phyloP scores from a whole-genome alignment of 2,329 filamentous ascomycete genomes.

The Verticillium dahliae region DNA sequence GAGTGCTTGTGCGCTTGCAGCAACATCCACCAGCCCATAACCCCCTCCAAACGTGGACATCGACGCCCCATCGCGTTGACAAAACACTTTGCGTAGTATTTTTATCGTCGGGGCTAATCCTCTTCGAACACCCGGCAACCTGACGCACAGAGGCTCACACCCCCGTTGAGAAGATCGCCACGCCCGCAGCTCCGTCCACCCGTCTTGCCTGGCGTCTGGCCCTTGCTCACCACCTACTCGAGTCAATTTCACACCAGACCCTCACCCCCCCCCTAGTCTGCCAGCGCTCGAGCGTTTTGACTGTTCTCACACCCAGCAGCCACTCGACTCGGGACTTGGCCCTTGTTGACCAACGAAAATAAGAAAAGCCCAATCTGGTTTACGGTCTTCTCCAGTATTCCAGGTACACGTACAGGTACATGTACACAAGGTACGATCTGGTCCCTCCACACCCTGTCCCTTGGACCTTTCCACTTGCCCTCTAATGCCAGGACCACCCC shows the following conservation, averaged over 20 bases:
- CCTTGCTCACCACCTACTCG: conserved; percentile 14
- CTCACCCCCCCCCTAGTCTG: conserved; percentile 4
- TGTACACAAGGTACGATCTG: conserved; percentile 8
- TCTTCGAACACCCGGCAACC: conserved; percentile 8
- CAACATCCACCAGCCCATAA: background rate
- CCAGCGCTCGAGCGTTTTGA: conserved; percentile 13
- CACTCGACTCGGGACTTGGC: conserved; percentile 6
- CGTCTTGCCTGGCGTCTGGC: conserved; percentile 11
- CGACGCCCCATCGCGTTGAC: background rate
- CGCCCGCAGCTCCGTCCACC: conserved; percentile 10
- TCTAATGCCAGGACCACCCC: conserved; percentile 6
- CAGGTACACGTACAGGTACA: conserved; percentile 2
- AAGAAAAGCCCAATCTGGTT: conserved; percentile 4
- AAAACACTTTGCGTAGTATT: background rate
- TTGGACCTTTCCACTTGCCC: conserved; percentile 8
- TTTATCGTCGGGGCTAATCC: conserved; percentile 10
- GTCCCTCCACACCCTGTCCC: conserved; percentile 11
- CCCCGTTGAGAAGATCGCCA: conserved; percentile 11
- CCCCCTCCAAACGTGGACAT: background rate
- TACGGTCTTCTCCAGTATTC: conserved; percentile 1
- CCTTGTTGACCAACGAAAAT: conserved; percentile 3
- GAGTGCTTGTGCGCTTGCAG: background rate
- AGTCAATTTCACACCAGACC: conserved; percentile 16
- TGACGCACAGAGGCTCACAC: conserved; percentile 10
- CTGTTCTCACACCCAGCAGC: conserved; percentile 12